These are phyloP conservation scores for Metarhizium guizhouense DNA, from an alignment of 2,329 filamentous ascomycete species.

Conservation along the genomic window DNA sequence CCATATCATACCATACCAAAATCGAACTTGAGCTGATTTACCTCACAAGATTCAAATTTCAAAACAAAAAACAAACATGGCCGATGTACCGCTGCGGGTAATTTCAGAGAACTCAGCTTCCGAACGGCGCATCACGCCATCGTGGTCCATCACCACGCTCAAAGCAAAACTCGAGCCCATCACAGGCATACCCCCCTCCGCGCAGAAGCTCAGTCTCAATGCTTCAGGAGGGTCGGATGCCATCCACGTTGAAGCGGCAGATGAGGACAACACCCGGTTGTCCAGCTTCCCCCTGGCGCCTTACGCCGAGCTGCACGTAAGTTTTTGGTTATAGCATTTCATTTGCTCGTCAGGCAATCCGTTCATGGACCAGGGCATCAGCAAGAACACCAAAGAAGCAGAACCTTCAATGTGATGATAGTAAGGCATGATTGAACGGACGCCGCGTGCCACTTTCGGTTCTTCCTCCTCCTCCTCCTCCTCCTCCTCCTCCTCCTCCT, in stretches of 20 bases:
- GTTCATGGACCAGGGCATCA: slow-evolving; percentile 2
- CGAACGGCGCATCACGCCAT: slow-evolving; percentile 84
- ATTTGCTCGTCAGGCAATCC: slow-evolving; percentile 8
- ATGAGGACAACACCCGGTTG: slow-evolving; percentile 64
- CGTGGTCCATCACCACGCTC: slow-evolving; percentile 80
- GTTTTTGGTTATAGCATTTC: slow-evolving; percentile 27
- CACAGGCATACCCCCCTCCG: slow-evolving; percentile 78
- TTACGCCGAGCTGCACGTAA: slow-evolving; percentile 74
- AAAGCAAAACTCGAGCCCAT: slow-evolving; percentile 86
- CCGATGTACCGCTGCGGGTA: slow-evolving; percentile 68
- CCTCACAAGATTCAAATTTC: neutral
- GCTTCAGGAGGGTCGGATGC: slow-evolving; percentile 43
- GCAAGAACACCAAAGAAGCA: neutral
- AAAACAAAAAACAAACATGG: slow-evolving; percentile 31
- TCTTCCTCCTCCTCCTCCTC: neutral
- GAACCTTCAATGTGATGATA: neutral
- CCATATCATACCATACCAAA: neutral
- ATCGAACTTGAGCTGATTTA: neutral
- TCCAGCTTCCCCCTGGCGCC: slow-evolving; percentile 57
- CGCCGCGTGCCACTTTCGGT: neutral
- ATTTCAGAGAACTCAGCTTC: slow-evolving; percentile 69
- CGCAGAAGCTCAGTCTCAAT: slow-evolving; percentile 68
- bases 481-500: neutral
- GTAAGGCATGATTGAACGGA: neutral
- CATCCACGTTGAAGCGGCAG: slow-evolving; percentile 56